Evolutionary conservation across 495 filamentous ascomycete genomes (phyloP).

Genomic region (Pyrenula massariospora): DNA sequence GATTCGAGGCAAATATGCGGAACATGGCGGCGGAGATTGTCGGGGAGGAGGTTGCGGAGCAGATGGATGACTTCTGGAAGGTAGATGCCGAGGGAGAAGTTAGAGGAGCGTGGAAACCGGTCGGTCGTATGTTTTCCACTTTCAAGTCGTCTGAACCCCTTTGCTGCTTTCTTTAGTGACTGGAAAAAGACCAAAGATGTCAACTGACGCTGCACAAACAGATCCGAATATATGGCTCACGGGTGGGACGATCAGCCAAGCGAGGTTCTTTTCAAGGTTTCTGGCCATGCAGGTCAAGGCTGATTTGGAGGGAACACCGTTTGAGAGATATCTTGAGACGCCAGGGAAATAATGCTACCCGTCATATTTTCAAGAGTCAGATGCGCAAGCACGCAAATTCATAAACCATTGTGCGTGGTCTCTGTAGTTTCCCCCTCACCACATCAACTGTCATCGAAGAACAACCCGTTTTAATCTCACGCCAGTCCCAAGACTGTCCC

Average conservation of each 20-base stretch:
- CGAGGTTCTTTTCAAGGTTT: constrained; percentile 22
- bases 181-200: background rate
- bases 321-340: background rate
- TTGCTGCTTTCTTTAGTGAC: constrained; percentile 1
- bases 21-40: constrained; percentile 14
- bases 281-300: constrained; percentile 24
- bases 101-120: constrained; percentile 23
- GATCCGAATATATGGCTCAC: constrained; percentile 24
- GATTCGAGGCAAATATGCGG: constrained; percentile 19
- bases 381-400: too few species aligned
- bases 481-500: too few species aligned
- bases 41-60: constrained; percentile 17
- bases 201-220: constrained; percentile 3
- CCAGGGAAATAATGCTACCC: background rate
- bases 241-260: constrained; percentile 22
- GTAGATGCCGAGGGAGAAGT: constrained; percentile 27
- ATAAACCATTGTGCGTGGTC: too few species aligned
- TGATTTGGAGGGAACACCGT: constrained; percentile 8
- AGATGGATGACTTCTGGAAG: constrained; percentile 24
- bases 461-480: too few species aligned
- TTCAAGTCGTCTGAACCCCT: too few species aligned
- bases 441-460: too few species aligned
- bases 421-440: too few species aligned
- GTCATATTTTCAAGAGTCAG: too few species aligned
- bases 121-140: constrained; percentile 12